Conservation (phyloP, 2,329 filamentous ascomycete genomes). For the Fusarium vanettenii region DNA sequence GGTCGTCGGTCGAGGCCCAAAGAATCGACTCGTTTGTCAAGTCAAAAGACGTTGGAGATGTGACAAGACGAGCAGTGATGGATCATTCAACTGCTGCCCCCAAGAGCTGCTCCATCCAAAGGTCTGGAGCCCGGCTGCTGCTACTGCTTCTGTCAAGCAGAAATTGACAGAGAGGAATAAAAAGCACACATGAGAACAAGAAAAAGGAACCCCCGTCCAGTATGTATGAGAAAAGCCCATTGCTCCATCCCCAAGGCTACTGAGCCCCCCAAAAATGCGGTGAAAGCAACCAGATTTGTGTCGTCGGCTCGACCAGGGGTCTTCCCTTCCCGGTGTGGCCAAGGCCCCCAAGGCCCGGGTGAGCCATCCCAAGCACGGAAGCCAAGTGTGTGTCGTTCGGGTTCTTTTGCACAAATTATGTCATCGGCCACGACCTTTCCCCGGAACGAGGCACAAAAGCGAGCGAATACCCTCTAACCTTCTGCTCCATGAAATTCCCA, state of each 20-base stretch:
- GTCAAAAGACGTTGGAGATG: neutral
- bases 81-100: conserved; percentile 4
- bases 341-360: neutral
- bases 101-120: neutral
- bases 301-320: conserved; percentile 37
- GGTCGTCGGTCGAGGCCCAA: conserved; percentile 17
- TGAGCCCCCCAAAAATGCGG: conserved; percentile 42
- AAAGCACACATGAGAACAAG: conserved; percentile 13
- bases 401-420: conserved; percentile 6
- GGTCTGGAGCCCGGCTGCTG: neutral
- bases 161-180: conserved; percentile 6
- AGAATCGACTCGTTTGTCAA: neutral
- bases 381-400: neutral
- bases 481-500: conserved; percentile 24
- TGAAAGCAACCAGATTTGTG: conserved; percentile 40
- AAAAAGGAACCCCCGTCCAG: conserved; percentile 10
- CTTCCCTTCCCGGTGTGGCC: conserved; percentile 40
- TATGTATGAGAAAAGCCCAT: conserved; percentile 18
- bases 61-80: conserved; percentile 7
- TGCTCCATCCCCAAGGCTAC: conserved; percentile 26
- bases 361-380: neutral
- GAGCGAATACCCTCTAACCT: neutral
- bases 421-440: neutral
- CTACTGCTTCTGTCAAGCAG: neutral
- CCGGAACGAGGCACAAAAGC: neutral